phyloP scores from a whole-genome alignment of 1,139 yeast species.

The Petasospora fabianii region DNA sequence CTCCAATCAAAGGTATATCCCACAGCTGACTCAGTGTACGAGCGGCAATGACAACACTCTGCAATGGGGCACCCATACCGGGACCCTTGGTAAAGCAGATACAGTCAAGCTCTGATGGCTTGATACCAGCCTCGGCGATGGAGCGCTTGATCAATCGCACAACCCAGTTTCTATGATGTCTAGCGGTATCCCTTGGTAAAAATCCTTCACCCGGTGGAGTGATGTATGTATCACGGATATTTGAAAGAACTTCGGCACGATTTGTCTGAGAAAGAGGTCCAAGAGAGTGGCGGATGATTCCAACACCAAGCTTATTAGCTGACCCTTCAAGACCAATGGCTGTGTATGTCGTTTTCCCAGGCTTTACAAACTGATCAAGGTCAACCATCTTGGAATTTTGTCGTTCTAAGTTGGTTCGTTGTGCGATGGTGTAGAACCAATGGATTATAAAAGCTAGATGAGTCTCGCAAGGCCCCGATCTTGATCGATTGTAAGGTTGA shows the following conservation, averaged over 20 bases:
- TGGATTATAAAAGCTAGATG: no score
- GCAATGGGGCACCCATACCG: constrained; percentile 99
- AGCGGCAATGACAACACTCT: constrained; percentile 90
- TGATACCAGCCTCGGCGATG: constrained; percentile 57
- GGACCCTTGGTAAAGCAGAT: constrained; percentile 98
- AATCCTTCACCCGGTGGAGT: constrained; percentile 99
- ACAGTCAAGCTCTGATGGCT: constrained; percentile 64
- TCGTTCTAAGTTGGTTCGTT: no score
- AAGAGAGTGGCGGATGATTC: constrained; percentile 69
- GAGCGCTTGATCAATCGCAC: constrained; percentile 72
- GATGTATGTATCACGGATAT: constrained; percentile 88
- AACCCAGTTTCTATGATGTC: constrained; percentile 97
- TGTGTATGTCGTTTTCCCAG: constrained; percentile 42
- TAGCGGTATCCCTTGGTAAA: constrained; percentile 91
- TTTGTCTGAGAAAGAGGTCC: constrained; percentile 51
- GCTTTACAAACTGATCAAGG: constrained; percentile 18
- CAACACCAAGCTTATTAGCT: constrained; percentile 94
- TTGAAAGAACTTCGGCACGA: constrained; percentile 73
- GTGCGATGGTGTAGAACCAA: no score
- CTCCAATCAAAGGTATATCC: constrained; percentile 86
- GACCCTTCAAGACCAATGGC: constrained; percentile 96
- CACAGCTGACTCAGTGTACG: constrained; percentile 79
- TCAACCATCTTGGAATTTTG: constrained; percentile 18
- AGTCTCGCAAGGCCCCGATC: no score
- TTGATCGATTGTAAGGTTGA: no score